Evolutionary conservation across 2,329 filamentous ascomycete genomes (phyloP).

Genomic region (Nigrospora sphaerica): DNA sequence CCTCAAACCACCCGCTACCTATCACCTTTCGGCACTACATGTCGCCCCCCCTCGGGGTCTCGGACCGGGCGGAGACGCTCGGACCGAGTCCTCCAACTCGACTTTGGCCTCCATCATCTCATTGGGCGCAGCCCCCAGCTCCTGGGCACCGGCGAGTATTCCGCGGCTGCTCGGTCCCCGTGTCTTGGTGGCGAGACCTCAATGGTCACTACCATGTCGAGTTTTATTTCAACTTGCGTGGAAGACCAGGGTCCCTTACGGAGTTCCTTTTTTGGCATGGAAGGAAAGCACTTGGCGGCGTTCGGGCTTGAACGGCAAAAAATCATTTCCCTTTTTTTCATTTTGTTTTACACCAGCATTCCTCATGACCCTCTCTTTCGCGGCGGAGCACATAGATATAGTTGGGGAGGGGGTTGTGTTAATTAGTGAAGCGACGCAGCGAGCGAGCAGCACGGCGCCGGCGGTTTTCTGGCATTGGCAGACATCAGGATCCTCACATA

Average conservation of each 20-base stretch:
- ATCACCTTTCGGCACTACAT: neutral
- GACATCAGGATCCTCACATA: slow-evolving; percentile 13
- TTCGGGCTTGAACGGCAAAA: slow-evolving; percentile 14
- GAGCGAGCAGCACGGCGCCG: slow-evolving; percentile 15
- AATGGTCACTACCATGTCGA: too few species aligned
- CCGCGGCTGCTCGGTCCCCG: too few species aligned
- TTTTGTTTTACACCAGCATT: slow-evolving; percentile 1
- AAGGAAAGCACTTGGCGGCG: slow-evolving; percentile 10
- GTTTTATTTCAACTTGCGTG: neutral
- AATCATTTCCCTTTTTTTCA: slow-evolving; percentile 8
- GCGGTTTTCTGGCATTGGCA: slow-evolving; percentile 21
- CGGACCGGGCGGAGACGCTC: too few species aligned
- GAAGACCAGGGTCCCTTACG: slow-evolving; percentile 1
- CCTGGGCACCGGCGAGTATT: too few species aligned
- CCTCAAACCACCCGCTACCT: too few species aligned
- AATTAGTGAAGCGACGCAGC: slow-evolving; percentile 25
- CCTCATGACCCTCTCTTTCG: slow-evolving; percentile 26
- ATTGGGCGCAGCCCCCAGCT: too few species aligned
- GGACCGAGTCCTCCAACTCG: too few species aligned
- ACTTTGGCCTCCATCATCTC: too few species aligned
- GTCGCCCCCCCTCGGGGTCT: too few species aligned
- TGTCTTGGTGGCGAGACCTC: too few species aligned
- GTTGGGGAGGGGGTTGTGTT: slow-evolving; percentile 13
- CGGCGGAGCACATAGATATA: slow-evolving; percentile 18
- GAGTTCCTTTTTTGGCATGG: neutral